phyloP scores from a whole-genome alignment of 306 rosid species.

The Gillenia trifoliata region DNA sequence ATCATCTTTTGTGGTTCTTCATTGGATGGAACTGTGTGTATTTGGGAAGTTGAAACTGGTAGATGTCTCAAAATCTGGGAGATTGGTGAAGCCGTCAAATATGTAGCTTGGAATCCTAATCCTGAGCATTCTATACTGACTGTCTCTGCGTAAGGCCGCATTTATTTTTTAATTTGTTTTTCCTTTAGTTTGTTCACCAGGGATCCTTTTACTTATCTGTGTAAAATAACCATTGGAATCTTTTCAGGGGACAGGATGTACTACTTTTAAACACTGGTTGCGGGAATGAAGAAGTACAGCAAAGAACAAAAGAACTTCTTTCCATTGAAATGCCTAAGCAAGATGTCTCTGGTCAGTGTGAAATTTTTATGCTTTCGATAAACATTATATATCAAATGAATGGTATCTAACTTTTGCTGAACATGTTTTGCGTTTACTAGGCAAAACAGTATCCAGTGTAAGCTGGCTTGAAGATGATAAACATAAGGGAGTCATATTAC shows the following conservation, averaged over 20 bases:
- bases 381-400: constrained; percentile 4
- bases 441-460: constrained; percentile 39
- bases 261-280: constrained; percentile 60
- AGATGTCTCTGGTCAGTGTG: constrained; percentile 60
- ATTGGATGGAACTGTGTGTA: constrained; percentile 78
- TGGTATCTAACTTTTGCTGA: constrained; percentile 21
- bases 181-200: neutral
- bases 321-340: constrained; percentile 37
- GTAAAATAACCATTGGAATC: neutral
- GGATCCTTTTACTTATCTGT: constrained; percentile 10
- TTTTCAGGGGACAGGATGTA: constrained; percentile 72
- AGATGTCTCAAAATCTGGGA: constrained; percentile 78
- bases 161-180: neutral
- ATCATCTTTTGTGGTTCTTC: constrained; percentile 40
- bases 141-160: constrained; percentile 55
- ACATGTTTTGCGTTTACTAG: constrained; percentile 20
- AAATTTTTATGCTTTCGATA: constrained; percentile 3
- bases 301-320: constrained; percentile 60
- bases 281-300: constrained; percentile 78
- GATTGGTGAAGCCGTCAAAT: constrained; percentile 69
- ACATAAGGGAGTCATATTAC: constrained; percentile 60
- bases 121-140: constrained; percentile 65
- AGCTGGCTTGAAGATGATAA: constrained; percentile 79
- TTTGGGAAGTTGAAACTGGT: constrained; percentile 92
- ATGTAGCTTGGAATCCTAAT: constrained; percentile 90